Evolutionary conservation across 148 eudicot species (phyloP).

Genomic region (Dysphania ambrosioides): DNA sequence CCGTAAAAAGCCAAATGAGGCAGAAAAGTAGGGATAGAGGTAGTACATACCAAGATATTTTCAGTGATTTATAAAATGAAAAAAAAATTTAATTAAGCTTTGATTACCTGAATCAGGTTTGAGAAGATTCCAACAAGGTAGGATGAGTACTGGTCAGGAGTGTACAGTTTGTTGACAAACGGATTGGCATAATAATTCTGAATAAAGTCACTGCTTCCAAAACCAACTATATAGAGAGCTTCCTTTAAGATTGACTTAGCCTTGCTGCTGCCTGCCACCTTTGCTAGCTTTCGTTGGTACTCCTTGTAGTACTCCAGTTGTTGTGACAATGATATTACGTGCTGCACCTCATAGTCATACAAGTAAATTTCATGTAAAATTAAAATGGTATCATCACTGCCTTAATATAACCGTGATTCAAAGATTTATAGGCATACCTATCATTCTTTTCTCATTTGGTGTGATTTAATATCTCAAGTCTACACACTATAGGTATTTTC

Average conservation of each 20-base stretch:
- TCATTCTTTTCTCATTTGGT: neutral
- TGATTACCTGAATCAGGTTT: slow-evolving; percentile 52
- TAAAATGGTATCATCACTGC: neutral
- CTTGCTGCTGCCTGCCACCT: slow-evolving; percentile 55
- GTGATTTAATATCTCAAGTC: no score
- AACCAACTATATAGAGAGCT: slow-evolving; percentile 55
- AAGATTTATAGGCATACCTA: neutral
- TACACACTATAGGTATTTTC: no score
- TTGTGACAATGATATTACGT: slow-evolving; percentile 73
- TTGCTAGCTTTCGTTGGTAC: slow-evolving; percentile 65
- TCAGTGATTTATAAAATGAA: no score
- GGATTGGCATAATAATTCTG: slow-evolving; percentile 89
- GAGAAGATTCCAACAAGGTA: slow-evolving; percentile 58
- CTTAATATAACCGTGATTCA: neutral
- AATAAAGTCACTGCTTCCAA: slow-evolving; percentile 80
- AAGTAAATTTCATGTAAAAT: neutral
- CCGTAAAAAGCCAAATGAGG: no score
- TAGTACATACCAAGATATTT: no score
- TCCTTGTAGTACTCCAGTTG: slow-evolving; percentile 77
- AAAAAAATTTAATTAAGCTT: no score
- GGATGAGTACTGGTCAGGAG: slow-evolving; percentile 74
- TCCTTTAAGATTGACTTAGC: slow-evolving; percentile 61
- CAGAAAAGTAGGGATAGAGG: no score
- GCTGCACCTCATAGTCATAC: slow-evolving; percentile 40
- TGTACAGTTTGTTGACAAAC: slow-evolving; percentile 49